A percentile compares a stretch with the other conserved stretches of the same genome.
Evolutionary conservation across 352 stramenopile species (phyloP).

Genomic region (Globisporangium splendens): DNA sequence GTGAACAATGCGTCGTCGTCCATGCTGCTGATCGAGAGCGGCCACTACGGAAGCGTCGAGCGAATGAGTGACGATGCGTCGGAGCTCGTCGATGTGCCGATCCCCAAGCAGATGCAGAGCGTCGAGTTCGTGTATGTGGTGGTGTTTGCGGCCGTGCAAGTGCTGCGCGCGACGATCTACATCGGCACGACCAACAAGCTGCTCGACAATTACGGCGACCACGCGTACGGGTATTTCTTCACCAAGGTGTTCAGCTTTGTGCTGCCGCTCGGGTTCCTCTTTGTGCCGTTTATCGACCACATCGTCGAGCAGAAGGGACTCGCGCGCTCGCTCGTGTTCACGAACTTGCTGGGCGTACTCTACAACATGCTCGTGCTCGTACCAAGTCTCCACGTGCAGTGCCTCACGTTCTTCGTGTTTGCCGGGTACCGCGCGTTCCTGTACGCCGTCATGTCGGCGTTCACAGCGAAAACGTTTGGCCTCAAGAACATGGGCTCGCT

Average conservation of each 20-base stretch:
- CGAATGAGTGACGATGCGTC: constrained; percentile 20
- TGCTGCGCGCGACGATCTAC: constrained; percentile 78
- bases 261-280: constrained; percentile 78
- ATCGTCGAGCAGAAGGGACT: constrained; percentile 72
- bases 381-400: constrained; percentile 60
- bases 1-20: background rate
- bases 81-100: constrained; percentile 47
- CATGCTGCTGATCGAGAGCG: background rate
- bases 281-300: constrained; percentile 83
- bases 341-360: constrained; percentile 59
- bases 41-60: constrained; percentile 4
- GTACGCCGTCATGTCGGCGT: constrained; percentile 84
- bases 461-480: constrained; percentile 85
- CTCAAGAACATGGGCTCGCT: constrained; percentile 82
- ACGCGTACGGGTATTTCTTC: constrained; percentile 56
- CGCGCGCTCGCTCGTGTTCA: constrained; percentile 66
- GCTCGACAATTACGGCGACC: constrained; percentile 80
- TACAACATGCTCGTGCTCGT: constrained; percentile 77
- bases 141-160: constrained; percentile 63
- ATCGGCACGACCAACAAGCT: constrained; percentile 86
- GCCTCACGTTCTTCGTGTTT: constrained; percentile 74
- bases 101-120: constrained; percentile 63
- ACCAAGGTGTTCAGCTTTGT: constrained; percentile 87
- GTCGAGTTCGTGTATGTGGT: constrained; percentile 83
- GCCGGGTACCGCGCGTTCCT: constrained; percentile 83